phyloP scores from a whole-genome alignment of 768 basidiomycete genomes.

The Rhizopogon vesiculosus region DNA sequence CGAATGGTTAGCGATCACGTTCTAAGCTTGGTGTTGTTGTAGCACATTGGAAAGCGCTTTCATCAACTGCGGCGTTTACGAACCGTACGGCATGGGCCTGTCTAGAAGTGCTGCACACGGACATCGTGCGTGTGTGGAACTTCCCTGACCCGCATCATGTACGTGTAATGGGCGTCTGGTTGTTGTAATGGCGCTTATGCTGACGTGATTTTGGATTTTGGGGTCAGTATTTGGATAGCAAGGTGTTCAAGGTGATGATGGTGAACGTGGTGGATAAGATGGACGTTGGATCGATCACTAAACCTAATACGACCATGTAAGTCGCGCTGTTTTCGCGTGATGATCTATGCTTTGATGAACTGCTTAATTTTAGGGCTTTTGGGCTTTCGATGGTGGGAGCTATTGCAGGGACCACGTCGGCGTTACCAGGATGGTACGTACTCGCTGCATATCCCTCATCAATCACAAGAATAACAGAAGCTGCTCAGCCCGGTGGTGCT shows the following conservation, averaged over 20 bases:
- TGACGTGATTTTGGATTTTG: not conserved
- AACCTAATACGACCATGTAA: not conserved
- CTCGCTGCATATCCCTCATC: not conserved
- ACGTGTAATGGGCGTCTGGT: not conserved
- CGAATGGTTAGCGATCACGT: not conserved
- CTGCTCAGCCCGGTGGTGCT: constrained; percentile 3
- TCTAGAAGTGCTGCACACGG: constrained; percentile 9
- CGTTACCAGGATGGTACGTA: not conserved
- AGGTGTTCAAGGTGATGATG: not conserved
- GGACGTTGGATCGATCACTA: not conserved
- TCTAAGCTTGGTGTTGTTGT: not conserved
- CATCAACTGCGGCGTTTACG: constrained; percentile 7
- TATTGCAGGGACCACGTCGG: not conserved
- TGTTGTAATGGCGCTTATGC: not conserved
- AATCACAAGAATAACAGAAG: not conserved
- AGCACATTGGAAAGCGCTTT: constrained; percentile 17
- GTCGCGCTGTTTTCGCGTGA: not conserved
- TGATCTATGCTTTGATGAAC: not conserved
- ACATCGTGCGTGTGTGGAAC: constrained; percentile 16
- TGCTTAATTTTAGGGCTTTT: not conserved
- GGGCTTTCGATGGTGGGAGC: not conserved
- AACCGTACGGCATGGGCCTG: constrained; percentile 2
- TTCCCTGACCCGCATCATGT: constrained; percentile 3
- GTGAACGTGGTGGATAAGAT: not conserved
- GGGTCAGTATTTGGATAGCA: not conserved